These are phyloP conservation scores for Apophysomyces ossiformis DNA, from an alignment of 371 early-diverging fungal genomes.

Conservation along the genomic window DNA sequence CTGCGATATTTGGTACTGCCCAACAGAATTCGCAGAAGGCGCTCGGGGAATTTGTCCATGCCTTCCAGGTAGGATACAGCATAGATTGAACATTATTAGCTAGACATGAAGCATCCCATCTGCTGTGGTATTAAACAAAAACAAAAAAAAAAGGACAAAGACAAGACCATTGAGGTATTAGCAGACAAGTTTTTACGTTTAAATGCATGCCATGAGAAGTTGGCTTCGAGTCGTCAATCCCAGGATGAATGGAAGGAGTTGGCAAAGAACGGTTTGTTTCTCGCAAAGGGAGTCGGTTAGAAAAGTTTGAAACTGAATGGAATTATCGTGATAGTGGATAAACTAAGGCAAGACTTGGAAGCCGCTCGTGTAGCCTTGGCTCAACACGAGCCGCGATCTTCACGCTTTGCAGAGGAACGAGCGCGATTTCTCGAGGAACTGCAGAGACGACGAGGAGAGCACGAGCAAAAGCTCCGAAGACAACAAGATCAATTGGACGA, in stretches of 20 bases:
- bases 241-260: conserved; percentile 11
- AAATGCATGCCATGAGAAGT: conserved; percentile 11
- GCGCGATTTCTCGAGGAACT: conserved; percentile 16
- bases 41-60: conserved; percentile 14
- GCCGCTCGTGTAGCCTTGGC: conserved; percentile 9
- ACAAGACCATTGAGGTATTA: conserved; percentile 12
- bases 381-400: conserved; percentile 5
- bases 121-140: too few relatives aligned
- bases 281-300: background rate
- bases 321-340: background rate
- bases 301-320: background rate
- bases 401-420: conserved; percentile 20
- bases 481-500: conserved; percentile 33
- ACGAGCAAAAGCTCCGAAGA: conserved; percentile 16
- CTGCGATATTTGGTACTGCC: conserved; percentile 16
- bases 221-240: conserved; percentile 2
- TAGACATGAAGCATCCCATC: too few relatives aligned
- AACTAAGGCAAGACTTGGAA: conserved; percentile 19
- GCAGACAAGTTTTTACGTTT: conserved; percentile 19
- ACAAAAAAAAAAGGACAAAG: background rate
- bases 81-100: background rate
- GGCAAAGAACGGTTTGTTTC: conserved; percentile 11
- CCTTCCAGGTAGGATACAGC: conserved; percentile 17
- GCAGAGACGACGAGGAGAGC: conserved; percentile 11
- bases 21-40: conserved; percentile 12